Conservation (phyloP, 2,329 filamentous ascomycete genomes). For the Xylariaceae sp. region DNA sequence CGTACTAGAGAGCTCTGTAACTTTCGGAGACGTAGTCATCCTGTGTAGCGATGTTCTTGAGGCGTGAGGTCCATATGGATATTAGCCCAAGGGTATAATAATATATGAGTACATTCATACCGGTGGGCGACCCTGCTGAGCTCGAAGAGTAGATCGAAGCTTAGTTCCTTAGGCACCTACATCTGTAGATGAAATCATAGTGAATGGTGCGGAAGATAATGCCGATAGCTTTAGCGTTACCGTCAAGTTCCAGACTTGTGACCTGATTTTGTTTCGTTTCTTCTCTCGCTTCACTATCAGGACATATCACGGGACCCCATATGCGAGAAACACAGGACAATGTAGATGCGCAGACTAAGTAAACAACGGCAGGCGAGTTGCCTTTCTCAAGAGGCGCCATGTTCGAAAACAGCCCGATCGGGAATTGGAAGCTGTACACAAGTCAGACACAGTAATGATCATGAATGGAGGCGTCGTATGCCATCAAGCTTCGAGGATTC, state of each 20-base stretch:
- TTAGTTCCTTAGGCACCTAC: constrained; percentile 13
- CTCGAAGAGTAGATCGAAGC: constrained; percentile 22
- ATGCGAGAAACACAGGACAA: constrained; percentile 21
- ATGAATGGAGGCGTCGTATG: not conserved
- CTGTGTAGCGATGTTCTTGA: constrained; percentile 7
- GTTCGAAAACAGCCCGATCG: not conserved
- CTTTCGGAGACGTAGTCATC: constrained; percentile 11
- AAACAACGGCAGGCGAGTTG: not conserved
- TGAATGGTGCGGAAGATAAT: constrained; percentile 24
- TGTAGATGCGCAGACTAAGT: constrained; percentile 18
- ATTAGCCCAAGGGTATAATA: constrained; percentile 23
- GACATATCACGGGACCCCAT: constrained; percentile 21
- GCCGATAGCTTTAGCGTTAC: constrained; percentile 18
- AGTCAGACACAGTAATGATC: not conserved
- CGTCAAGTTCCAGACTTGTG: constrained; percentile 15
- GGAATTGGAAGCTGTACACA: not conserved
- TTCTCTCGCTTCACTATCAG: not conserved
- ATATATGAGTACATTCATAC: constrained; percentile 23
- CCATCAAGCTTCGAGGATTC: not conserved
- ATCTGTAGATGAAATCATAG: constrained; percentile 18
- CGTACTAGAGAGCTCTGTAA: constrained; percentile 21
- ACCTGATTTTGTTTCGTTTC: not conserved
- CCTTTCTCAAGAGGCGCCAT: constrained; percentile 1
- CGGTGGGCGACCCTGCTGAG: constrained; percentile 16
- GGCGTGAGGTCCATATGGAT: constrained; percentile 15